Evolutionary conservation across 2,329 filamentous ascomycete genomes (phyloP).

Genomic region (Monosporascus ibericus): DNA sequence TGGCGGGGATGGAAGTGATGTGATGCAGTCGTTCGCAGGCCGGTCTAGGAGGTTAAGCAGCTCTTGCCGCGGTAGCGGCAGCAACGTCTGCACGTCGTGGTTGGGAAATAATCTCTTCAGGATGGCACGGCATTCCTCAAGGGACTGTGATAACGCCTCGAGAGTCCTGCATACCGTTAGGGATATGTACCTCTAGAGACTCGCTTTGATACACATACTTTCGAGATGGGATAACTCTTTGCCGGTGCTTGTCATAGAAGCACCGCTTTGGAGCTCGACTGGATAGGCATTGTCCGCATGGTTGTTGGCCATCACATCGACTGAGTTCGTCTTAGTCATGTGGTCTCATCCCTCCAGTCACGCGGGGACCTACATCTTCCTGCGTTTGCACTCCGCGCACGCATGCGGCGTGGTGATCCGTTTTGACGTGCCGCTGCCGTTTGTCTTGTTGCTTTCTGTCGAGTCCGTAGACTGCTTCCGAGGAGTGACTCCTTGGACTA

Average conservation of each 20-base stretch:
- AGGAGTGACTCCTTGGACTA: constrained; percentile 46
- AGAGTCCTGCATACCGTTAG: constrained; percentile 36
- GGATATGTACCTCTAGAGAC: neutral
- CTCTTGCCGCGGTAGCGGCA: constrained; percentile 51
- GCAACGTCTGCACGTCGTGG: constrained; percentile 45
- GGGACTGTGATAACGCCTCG: constrained; percentile 56
- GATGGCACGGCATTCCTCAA: constrained; percentile 60
- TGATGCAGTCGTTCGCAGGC: constrained; percentile 33
- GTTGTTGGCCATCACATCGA: constrained; percentile 74
- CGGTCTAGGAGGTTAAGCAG: constrained; percentile 51
- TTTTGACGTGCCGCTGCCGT: constrained; percentile 23
- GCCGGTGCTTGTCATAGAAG: constrained; percentile 74
- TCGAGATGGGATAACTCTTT: constrained; percentile 69
- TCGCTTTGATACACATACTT: constrained; percentile 47
- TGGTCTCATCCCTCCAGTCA: constrained; percentile 1
- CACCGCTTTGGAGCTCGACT: constrained; percentile 75
- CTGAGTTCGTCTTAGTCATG: constrained; percentile 27
- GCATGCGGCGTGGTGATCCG: constrained; percentile 32
- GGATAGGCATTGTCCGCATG: constrained; percentile 76
- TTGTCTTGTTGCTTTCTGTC: constrained; percentile 25
- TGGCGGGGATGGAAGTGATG: constrained; percentile 46
- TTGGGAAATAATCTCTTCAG: constrained; percentile 57
- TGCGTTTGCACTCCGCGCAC: constrained; percentile 56
- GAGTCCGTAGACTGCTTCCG: constrained; percentile 41
- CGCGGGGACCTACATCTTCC: constrained; percentile 56